Base-by-base conservation (phyloP, 805 yeast genomes). In the Nakazawaea siamensis region DNA sequence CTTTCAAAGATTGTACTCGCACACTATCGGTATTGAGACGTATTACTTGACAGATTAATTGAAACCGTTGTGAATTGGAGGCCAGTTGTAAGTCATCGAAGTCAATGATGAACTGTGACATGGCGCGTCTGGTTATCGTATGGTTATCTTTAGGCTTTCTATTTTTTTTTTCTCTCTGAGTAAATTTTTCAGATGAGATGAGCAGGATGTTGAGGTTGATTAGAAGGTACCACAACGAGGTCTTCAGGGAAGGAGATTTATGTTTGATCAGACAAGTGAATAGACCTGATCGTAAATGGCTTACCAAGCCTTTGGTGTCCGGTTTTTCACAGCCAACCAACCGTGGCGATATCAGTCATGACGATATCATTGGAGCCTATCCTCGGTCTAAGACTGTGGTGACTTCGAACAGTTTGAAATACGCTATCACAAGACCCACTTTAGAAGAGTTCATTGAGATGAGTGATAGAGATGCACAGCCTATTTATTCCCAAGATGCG, bases 401-500 rank as follows among this genome's bases (percentile, higher is more conserved):
- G 3, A 41, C 46, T 3, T 37, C 43, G 6, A 42, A 32, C 17
- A 32, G 27, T 3, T 32, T 37, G 28, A 48, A 40, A 14, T 65
- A 55, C 40, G 51, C 62, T 7, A 52, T 57, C 6, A 51, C 60
- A 1, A 48, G 50, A 7, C 70, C 73, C 3, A 57, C 69, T 0
- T 48, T 67, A n/a, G 75, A 68, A 33, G 73, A 70, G 35, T 70
- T 63, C 42, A 51, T 70, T 21, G 57, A 51, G 20, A 35, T 64
- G 20, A 47, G 59, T 5, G 47, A 47, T 20, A 52, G 76, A 32
- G 63, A 56, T 26, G 76, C 74, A 0, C 72, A 66, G 41, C 76
- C 76, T 1, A 69, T 70, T 8, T 70, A 70, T 40, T 57, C 73
- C 4, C 49, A 57, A 27, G 76, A 70, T 47, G 74, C 76, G 2